Evolutionary conservation across 2,329 filamentous ascomycete genomes (phyloP), one percentile per base, ranked within the genome.

Genomic region (Monosporascus sp.): DNA sequence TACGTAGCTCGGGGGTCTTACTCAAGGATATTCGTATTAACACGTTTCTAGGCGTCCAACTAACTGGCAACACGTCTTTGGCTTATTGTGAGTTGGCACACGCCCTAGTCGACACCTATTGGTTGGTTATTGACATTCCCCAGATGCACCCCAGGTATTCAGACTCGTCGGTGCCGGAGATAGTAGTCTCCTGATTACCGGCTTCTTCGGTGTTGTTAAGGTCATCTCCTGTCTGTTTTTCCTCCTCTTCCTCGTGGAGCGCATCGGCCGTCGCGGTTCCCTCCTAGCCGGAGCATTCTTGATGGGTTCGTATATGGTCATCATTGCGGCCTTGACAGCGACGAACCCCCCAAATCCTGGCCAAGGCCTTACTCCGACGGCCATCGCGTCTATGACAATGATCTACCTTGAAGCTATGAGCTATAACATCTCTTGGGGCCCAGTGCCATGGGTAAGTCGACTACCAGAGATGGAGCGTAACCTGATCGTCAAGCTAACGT

Each of bases 391-490:
- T 0, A 70, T 83, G 1, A 73, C 74, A 0, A 65, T 83, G 14
- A 81, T 82, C 50, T 82, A 82, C 60, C 67, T 82, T 5, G 77
- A 78, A 54, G 77, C 82, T 25, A 74, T 79, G 43, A 70, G 70
- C 3, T 80, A 80, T 57, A 77, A 78, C 39, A 74, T 77, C 44
- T 72, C 68, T 11, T 79, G 75, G 76, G 76, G 76, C 0, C 75
- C 75, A 0, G 65, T 79, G 47, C 75, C 75, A 2, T 80, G 77
- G 77, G 1, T 79, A 77, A 53, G 66, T 75, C 6, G 71, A 72
- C 27, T 31, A 31, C 9, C 27, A 14, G 27, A 14, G 27, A 14
- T 31, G 9, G 27, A 9, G 9, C 27, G 27, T 11, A 14, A 31
- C 11, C 27, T 14, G 9, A 14, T 14, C 9, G 5, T 14, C 3